These are phyloP conservation scores for Daedalea quercina DNA, from an alignment of 768 basidiomycete genomes.

Conservation along the genomic window DNA sequence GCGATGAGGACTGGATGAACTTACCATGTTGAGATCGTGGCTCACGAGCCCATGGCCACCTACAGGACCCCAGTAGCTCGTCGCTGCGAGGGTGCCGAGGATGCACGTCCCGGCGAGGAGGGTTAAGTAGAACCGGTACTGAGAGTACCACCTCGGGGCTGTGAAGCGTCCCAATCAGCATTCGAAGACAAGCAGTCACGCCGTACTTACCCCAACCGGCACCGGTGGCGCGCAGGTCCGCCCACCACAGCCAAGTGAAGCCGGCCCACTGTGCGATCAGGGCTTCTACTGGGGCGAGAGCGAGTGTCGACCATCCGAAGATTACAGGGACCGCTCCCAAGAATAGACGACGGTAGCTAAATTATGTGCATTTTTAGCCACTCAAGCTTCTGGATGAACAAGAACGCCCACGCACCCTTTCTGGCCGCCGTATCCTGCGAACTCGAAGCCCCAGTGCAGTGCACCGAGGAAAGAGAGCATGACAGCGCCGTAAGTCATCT, in stretches of 20 bases:
- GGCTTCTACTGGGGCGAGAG: conserved; percentile 72
- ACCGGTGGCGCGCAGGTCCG: conserved; percentile 65
- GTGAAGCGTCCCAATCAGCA: neutral
- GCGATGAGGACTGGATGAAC: neutral
- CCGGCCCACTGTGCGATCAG: conserved; percentile 84
- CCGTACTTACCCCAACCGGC: conserved; percentile 78
- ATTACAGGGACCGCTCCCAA: conserved; percentile 83
- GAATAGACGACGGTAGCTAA: conserved; percentile 50
- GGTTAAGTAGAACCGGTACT: conserved; percentile 96
- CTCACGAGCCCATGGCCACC: conserved; percentile 64
- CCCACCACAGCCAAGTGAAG: conserved; percentile 85
- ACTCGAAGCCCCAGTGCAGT: conserved; percentile 96
- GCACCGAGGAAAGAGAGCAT: conserved; percentile 93
- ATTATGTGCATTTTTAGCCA: neutral
- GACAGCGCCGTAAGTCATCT: conserved; percentile 93
- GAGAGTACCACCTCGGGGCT: conserved; percentile 95
- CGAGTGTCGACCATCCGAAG: conserved; percentile 84
- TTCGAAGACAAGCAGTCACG: neutral
- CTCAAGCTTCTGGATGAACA: neutral
- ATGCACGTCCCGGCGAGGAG: conserved; percentile 83
- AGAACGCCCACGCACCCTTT: conserved; percentile 44
- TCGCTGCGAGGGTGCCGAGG: conserved; percentile 83
- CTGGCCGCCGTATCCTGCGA: conserved; percentile 73
- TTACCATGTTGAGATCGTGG: conserved; percentile 48
- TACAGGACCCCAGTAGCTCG: conserved; percentile 82